phyloP scores from a whole-genome alignment of 2,329 filamentous ascomycete genomes.

The Ophiocordyceps camponoti-rufipedis region DNA sequence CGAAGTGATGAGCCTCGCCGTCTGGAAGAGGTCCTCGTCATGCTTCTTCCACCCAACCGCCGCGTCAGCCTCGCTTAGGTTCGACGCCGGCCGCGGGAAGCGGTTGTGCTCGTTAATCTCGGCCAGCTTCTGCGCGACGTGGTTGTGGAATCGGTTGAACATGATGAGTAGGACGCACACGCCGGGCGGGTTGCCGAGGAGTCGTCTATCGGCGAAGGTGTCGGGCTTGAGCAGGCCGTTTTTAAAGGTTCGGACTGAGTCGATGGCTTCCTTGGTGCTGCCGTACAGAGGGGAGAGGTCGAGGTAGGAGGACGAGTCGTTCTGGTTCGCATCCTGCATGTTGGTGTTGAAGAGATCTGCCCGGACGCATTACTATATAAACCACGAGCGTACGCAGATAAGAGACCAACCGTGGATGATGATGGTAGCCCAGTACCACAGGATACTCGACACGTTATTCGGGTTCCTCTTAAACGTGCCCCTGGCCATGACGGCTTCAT shows the following conservation, averaged over 20 bases:
- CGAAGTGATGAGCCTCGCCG: constrained; percentile 53
- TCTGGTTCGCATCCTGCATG: constrained; percentile 35
- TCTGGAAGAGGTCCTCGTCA: constrained; percentile 66
- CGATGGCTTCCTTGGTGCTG: constrained; percentile 46
- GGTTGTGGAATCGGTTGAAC: constrained; percentile 77
- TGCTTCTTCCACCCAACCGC: constrained; percentile 44
- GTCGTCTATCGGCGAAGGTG: constrained; percentile 49
- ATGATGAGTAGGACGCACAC: constrained; percentile 56
- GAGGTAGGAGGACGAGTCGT: constrained; percentile 53
- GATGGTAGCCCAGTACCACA: constrained; percentile 58
- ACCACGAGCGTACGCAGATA: neutral
- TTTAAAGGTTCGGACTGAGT: constrained; percentile 49
- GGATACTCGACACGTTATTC: constrained; percentile 52
- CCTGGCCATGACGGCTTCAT: constrained; percentile 40
- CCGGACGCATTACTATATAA: neutral
- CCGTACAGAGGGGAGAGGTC: constrained; percentile 58
- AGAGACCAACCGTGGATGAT: constrained; percentile 44
- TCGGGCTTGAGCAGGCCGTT: constrained; percentile 58
- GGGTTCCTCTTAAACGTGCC: constrained; percentile 37
- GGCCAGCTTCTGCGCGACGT: constrained; percentile 61
- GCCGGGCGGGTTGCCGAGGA: constrained; percentile 54
- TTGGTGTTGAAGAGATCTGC: constrained; percentile 55
- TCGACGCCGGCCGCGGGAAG: constrained; percentile 46
- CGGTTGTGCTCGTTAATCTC: constrained; percentile 71
- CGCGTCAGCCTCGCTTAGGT: constrained; percentile 28